These are phyloP conservation scores for Farysia itapuensis DNA, from an alignment of 1,284 basidiomycete genomes.

Conservation along the genomic window DNA sequence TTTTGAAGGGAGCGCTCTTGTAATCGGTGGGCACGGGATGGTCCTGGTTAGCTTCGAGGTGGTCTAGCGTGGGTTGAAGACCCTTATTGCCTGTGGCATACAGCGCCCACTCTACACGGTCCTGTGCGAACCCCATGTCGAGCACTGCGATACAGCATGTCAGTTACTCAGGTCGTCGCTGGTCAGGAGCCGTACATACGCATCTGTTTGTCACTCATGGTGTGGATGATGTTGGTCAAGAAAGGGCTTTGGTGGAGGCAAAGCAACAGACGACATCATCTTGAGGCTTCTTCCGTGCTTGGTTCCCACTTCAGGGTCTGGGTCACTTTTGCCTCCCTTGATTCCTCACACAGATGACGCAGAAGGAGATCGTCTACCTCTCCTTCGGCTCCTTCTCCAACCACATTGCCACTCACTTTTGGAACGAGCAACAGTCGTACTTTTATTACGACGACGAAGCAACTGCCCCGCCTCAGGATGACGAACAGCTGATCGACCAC, in stretches of 20 bases:
- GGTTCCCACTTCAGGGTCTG: no score
- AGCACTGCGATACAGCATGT: conserved; percentile 26
- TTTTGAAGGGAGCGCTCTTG: conserved; percentile 13
- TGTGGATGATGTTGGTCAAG: no score
- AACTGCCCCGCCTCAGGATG: conserved; percentile 6
- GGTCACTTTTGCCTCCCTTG: no score
- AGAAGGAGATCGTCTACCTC: conserved; percentile 52
- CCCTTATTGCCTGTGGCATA: conserved; percentile 42
- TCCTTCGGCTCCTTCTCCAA: conserved; percentile 53
- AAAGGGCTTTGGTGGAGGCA: no score
- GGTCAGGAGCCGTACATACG: neutral
- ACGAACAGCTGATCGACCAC: conserved; percentile 46
- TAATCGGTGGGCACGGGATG: conserved; percentile 42
- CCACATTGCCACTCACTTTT: conserved; percentile 55
- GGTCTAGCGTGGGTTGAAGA: conserved; percentile 55
- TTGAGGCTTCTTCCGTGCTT: no score
- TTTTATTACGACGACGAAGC: conserved; percentile 33
- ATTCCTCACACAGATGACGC: no score
- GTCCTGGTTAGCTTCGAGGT: conserved; percentile 54
- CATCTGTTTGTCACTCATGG: neutral
- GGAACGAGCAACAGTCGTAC: conserved; percentile 55
- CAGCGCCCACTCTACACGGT: conserved; percentile 57
- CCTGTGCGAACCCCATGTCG: conserved; percentile 56
- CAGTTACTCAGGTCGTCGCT: neutral
- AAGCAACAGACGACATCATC: no score